Conservation (phyloP, 768 basidiomycete genomes). For the Clathrus columnatus region DNA sequence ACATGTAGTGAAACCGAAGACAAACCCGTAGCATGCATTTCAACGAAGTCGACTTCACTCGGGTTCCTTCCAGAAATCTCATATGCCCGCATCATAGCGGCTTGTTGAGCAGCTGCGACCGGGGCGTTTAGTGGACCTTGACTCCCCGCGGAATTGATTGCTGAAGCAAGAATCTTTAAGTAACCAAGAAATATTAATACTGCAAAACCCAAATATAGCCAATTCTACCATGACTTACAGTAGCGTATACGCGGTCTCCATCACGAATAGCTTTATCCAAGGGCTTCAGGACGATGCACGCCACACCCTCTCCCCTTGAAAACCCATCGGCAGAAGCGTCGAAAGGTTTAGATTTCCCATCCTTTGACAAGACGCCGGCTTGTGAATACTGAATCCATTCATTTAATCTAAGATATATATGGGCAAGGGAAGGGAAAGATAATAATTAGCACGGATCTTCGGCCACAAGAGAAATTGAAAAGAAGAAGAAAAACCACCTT, state of each 20-base stretch:
- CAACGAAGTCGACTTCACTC: constrained; percentile 38
- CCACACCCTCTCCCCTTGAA: constrained; percentile 30
- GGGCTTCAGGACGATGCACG: constrained; percentile 32
- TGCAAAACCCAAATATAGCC: not conserved
- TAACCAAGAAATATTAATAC: not conserved
- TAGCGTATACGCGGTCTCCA: constrained; percentile 33
- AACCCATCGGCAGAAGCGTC: constrained; percentile 37
- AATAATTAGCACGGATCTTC: not conserved
- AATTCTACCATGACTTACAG: constrained; percentile 18
- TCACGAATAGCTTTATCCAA: constrained; percentile 30
- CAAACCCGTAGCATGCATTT: constrained; percentile 41
- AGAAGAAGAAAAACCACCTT: constrained; percentile 21
- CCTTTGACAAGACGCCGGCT: constrained; percentile 29
- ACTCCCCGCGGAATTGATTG: constrained; percentile 30
- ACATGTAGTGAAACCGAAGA: not conserved
- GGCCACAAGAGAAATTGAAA: not conserved
- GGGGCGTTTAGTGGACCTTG: constrained; percentile 31
- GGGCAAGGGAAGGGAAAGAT: not conserved
- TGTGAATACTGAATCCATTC: constrained; percentile 32
- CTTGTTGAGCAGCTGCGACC: constrained; percentile 28
- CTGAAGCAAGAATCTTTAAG: constrained; percentile 32
- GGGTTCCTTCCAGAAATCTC: constrained; percentile 23
- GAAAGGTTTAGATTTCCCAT: constrained; percentile 37
- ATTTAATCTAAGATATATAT: constrained; percentile 19
- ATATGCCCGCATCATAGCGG: constrained; percentile 32